Base-by-base conservation (phyloP, 306 rosid species). In the Hippophae gyantsensis region DNA sequence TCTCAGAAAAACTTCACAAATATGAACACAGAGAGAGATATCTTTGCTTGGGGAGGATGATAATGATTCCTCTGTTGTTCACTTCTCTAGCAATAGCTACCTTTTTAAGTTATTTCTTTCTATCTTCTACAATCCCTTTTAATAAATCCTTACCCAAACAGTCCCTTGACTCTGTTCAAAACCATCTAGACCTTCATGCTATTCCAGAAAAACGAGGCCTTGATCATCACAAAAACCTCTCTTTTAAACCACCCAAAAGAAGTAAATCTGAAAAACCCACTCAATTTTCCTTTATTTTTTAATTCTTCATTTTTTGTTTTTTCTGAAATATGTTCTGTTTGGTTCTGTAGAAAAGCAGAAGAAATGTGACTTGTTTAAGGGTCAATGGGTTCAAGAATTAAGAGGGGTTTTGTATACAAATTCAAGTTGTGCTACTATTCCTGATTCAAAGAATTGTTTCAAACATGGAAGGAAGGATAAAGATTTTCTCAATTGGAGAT, bases 391-490 rank as follows among this genome's bases (percentile, higher is more conserved):
- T 23, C 70, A 14, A 42, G 73, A 72, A 8, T 6, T 32, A 25
- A 67, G 68, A 78, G 75, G 67, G 45, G 59, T 67, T 2, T 69
- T 78, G 41, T 92, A 92, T 61, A 92, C 80, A 5, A 86, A 92
- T 68, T 80, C 81, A 57, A 88, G 94, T 60, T 92, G 99, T 68
- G 25, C 41, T 0, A 67, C 81, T 6, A 92, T 92, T 52, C 96
- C 96, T 0, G 88, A 85, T 0, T 76, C 88, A 8, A 86, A 88
- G 70, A 84, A 92, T 58, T 92, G 99, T 64, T 88, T 92, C 70
- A 80, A 68, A 42, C 65, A 88, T 1, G 99, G 99, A 6, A 83
- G 99, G 63, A 49, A 4, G 6, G 84, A 86, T 54, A 56, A 0
- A 10, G 86, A 69, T 69, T 86, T 86, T 54, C 72, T 86, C 26